These are phyloP conservation scores for Zasmidium citrigriseum DNA, from an alignment of 2,329 filamentous ascomycete genomes.

Conservation along the genomic window DNA sequence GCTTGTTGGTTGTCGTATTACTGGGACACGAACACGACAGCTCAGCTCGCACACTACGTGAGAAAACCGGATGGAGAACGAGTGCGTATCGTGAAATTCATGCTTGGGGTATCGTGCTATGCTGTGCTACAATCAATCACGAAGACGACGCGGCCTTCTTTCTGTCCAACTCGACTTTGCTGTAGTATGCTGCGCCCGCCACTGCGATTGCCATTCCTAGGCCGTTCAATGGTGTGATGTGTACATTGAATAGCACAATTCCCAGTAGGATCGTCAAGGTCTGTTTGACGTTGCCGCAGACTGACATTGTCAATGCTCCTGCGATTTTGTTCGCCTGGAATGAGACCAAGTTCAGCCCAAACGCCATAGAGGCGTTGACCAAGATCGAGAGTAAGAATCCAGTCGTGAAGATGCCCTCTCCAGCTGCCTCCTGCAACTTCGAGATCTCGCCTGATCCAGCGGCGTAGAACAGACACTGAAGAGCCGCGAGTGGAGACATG, in stretches of 20 bases:
- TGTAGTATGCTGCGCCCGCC: conserved; percentile 59
- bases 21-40: no score
- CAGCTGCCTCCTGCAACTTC: conserved; percentile 19
- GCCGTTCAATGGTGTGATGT: conserved; percentile 48
- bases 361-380: conserved; percentile 36
- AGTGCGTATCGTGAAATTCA: not conserved
- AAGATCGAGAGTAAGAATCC: conserved; percentile 28
- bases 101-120: no score
- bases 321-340: conserved; percentile 42
- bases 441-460: conserved; percentile 41
- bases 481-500: conserved; percentile 25
- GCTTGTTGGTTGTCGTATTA: not conserved
- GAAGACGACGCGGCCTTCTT: conserved; percentile 33
- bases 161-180: conserved; percentile 58
- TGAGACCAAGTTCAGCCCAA: conserved; percentile 39
- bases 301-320: conserved; percentile 39
- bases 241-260: conserved; percentile 39
- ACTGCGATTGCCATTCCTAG: conserved; percentile 58
- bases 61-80: no score
- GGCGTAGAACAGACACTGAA: conserved; percentile 24
- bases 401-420: conserved; percentile 27
- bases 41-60: no score
- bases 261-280: conserved; percentile 39
- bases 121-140: not conserved
- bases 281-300: conserved; percentile 41